These are phyloP conservation scores for Closterium sp. DNA, from an alignment of 139 green algal genomes.

Conservation along the genomic window DNA sequence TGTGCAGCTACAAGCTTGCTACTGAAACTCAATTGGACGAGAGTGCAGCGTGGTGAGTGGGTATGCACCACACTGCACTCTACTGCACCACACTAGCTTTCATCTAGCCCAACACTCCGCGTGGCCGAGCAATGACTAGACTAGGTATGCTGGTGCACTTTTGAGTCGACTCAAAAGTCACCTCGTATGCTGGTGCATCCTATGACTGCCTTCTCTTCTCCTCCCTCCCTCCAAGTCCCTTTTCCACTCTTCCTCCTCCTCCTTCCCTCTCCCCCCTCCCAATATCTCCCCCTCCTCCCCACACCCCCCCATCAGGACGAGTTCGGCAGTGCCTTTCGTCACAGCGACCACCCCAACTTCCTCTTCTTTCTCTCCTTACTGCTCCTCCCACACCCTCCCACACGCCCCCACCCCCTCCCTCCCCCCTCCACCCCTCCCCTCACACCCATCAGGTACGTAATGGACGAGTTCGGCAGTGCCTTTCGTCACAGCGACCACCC, in stretches of 20 bases:
- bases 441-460: not conserved
- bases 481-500: too few species aligned
- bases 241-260: not conserved
- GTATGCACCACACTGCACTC: not conserved
- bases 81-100: not conserved
- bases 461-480: not conserved
- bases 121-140: too few species aligned
- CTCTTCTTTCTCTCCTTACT: too few species aligned
- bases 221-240: too few species aligned
- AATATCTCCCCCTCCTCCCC: too few species aligned
- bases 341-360: not conserved
- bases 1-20: constrained; percentile 29
- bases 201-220: not conserved
- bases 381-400: too few species aligned
- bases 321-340: not conserved
- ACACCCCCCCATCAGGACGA: not conserved
- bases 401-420: not conserved
- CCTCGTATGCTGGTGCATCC: too few species aligned
- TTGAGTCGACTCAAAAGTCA: too few species aligned
- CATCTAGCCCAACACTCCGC: too few species aligned
- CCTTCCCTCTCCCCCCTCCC: not conserved
- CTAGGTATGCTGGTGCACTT: too few species aligned
- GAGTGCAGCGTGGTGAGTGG: constrained; percentile 27
- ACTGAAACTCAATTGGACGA: constrained; percentile 24
- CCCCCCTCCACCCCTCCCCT: not conserved